Base-by-base conservation (phyloP, 2,329 filamentous ascomycete genomes). In the Neofusicoccum sp. region DNA sequence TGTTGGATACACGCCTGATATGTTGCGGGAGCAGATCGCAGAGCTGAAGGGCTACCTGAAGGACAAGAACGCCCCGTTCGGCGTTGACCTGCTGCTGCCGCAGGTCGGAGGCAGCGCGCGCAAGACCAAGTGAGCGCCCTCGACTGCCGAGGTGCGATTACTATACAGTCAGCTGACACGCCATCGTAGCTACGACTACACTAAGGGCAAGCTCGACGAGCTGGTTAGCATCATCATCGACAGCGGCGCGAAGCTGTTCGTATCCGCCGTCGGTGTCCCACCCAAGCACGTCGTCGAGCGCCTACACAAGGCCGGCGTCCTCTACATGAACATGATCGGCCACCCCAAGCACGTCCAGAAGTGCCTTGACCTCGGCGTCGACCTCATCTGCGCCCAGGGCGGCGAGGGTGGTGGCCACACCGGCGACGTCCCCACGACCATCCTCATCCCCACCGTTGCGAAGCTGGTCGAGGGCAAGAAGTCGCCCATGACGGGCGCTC, bases 311-410 rank as follows among this genome's bases (percentile, higher is more conserved):
- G 81, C 86, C 71, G 93, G 93, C 67, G 85, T 99, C 68, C 84
- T 96, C 67, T 96, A 96, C 84, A 98, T 98, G 95, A 99, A 99
- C 88, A 99, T 99, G 95, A 93, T 99, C 75, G 95, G 95, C 67
- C 95, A 99, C 84, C 93, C 95, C 73, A 99, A 99, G 87, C 95
- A 99, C 81, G 93, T 96, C 65, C 85, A 91, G 79, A 99, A 98
- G 84, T 96, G 91, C 78, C 84, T 99, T 64, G 91, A 93, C 54
- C 85, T 74, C 62, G 95, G 93, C 66, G 91, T 88, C 69, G 95
- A 99, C 78, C 89, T 99, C 71, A 98, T 99, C 81, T 98, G 93
- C 82, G 95, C 95, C 57, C 95, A 99, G 81, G 95, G 95, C 74
- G 93, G 95, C 70, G 95, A 99, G 81, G 95, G 95, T 65, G 95